phyloP scores from a whole-genome alignment of 768 basidiomycete genomes.

The Solioccasus polychromus region DNA sequence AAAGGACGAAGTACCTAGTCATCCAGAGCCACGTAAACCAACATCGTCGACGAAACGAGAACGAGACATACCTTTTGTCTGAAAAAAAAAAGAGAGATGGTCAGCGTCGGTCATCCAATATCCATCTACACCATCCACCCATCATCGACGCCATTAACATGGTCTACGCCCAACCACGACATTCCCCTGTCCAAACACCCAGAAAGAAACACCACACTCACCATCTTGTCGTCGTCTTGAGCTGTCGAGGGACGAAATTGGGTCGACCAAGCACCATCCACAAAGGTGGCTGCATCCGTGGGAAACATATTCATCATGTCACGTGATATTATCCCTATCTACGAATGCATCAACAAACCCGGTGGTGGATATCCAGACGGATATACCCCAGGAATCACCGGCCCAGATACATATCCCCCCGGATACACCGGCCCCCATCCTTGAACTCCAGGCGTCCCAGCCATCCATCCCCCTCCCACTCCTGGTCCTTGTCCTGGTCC shows the following conservation, averaged over 20 bases:
- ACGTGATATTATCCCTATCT: not conserved
- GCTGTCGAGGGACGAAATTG: conserved; percentile 21
- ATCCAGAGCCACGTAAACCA: conserved; percentile 14
- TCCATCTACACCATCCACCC: conserved; percentile 17
- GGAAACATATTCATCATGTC: conserved; percentile 14
- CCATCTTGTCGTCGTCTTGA: conserved; percentile 44
- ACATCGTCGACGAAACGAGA: not conserved
- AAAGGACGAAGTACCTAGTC: conserved; percentile 91
- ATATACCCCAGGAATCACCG: conserved; percentile 16
- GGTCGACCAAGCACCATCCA: conserved; percentile 1
- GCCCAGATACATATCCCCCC: conserved; percentile 21
- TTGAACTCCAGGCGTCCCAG: too few relatives aligned
- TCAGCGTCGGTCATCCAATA: conserved; percentile 21
- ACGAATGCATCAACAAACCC: not conserved
- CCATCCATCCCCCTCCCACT: not conserved
- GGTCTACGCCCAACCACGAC: not conserved
- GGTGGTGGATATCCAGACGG: conserved; percentile 17
- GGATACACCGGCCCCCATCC: conserved; percentile 17
- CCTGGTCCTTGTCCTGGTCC: not conserved
- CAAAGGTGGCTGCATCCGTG: conserved; percentile 23
- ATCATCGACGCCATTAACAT: too few relatives aligned
- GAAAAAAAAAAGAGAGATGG: conserved; percentile 25
- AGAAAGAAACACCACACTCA: conserved; percentile 35
- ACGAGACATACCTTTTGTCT: conserved; percentile 73
- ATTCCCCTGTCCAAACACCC: not conserved